These are phyloP conservation scores for Senna tora DNA, from an alignment of 306 rosid genomes.

Conservation along the genomic window DNA sequence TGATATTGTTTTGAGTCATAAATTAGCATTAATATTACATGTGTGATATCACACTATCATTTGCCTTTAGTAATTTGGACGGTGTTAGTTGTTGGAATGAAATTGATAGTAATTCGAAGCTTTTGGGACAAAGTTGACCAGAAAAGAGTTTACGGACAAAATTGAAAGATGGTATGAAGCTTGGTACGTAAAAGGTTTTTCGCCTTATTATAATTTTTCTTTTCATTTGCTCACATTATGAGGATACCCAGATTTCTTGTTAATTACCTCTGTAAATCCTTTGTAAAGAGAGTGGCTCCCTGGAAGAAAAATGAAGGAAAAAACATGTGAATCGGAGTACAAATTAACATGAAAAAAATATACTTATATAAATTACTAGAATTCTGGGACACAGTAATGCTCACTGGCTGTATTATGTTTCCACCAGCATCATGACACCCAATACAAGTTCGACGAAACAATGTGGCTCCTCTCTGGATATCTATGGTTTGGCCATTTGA, in stretches of 20 bases:
- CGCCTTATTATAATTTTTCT: no score
- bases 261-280: constrained; percentile 85
- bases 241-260: constrained; percentile 14
- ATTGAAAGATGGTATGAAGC: no score
- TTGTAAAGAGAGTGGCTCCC: constrained; percentile 77
- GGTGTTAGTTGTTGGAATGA: no score
- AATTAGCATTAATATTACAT: no score
- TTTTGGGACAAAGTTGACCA: no score
- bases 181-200: no score
- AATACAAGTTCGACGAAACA: constrained; percentile 77
- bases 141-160: no score
- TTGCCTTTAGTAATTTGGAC: no score
- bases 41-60: no score
- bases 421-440: constrained; percentile 93
- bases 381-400: constrained; percentile 32
- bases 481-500: constrained; percentile 67
- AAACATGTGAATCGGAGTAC: constrained; percentile 24
- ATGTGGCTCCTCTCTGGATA: constrained; percentile 71
- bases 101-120: no score
- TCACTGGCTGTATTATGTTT: constrained; percentile 87
- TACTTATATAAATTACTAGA: not conserved
- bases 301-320: constrained; percentile 38
- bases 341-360: constrained; percentile 1
- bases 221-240: constrained; percentile 2
- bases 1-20: no score